Evolutionary conservation across 345 rosid species (phyloP).

Genomic region (Lepidium aucheri): DNA sequence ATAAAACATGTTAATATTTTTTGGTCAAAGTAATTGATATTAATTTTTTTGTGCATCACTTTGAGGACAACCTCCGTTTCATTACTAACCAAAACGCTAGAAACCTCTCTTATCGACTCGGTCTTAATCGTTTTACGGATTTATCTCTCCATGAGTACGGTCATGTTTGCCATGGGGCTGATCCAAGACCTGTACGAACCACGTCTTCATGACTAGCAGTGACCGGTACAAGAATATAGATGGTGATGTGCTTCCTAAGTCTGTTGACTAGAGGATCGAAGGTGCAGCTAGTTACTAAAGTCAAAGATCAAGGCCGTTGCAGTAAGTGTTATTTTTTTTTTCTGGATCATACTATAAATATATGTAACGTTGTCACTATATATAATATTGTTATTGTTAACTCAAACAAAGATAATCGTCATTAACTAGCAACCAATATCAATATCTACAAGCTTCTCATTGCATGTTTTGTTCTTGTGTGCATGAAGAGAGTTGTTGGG

Average conservation of each 20-base stretch:
- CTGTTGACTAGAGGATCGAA: slow-evolving; percentile 73
- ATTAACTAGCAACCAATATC: too few relatives aligned
- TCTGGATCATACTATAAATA: too few relatives aligned
- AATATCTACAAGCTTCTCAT: not conserved
- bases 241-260: slow-evolving; percentile 41
- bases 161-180: slow-evolving; percentile 35
- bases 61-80: slow-evolving; percentile 46
- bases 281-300: slow-evolving; percentile 58
- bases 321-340: slow-evolving; percentile 27
- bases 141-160: slow-evolving; percentile 48
- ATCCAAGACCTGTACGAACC: slow-evolving; percentile 20
- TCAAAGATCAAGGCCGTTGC: slow-evolving; percentile 78
- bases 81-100: slow-evolving; percentile 38
- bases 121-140: slow-evolving; percentile 59
- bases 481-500: slow-evolving; percentile 78
- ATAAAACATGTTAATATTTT: too few relatives aligned
- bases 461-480: not conserved
- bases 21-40: too few relatives aligned
- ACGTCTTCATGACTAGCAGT: slow-evolving; percentile 10
- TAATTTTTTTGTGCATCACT: too few relatives aligned
- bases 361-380: too few relatives aligned
- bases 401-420: too few relatives aligned
- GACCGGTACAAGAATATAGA: slow-evolving; percentile 27
- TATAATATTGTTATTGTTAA: too few relatives aligned
- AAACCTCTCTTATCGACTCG: slow-evolving; percentile 37